Base-by-base conservation (phyloP, 2,329 filamentous ascomycete genomes). In the Cytospora chrysosperma region DNA sequence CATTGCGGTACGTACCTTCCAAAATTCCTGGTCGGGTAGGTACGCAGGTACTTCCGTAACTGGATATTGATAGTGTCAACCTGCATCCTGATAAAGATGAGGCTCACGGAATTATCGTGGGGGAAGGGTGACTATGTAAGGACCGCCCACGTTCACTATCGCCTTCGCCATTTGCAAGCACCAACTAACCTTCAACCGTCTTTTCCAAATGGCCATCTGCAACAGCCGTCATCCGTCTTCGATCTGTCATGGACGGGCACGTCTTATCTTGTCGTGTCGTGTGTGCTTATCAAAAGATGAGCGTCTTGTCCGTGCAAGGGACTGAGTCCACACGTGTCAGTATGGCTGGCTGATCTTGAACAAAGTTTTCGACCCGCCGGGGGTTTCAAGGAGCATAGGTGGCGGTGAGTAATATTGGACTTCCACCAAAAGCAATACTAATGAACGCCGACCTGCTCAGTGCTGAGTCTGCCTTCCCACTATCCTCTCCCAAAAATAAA, bases 261-360 rank as follows among this genome's bases (percentile, higher is more conserved):
- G 5, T 19, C 37, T 53, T 53, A 58, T 57, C 37, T 4, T 49
- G n/a, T 3, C 30, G 9, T 49, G n/a, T 1, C 30, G 19, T 52
- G n/a, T n/a, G 17, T 43, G 47, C 60, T 56, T 57, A 63, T 60
- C 52, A 24, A 32, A 55, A 59, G 56, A 61, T 60, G 34, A 61
- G 34, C 57, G 34, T 49, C 52, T 58, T 55, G 62, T 57, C 55
- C 30, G 37, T 63, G 61, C 54, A 58, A 55, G 47, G 54, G 40
- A 56, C 27, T 9, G 10, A 17, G 60, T 54, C 50, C 61, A 56
- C 61, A 63, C 53, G 64, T 57, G 64, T 62, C 53, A 63, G 58
- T 32, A 61, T 63, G 53, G 58, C 28, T 63, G 64, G 64, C 53
- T n/a, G n/a, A n/a, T n/a, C n/a, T 58, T 52, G 19, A 27, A 21